These are phyloP conservation scores for Scleroderma bovista DNA, from an alignment of 768 basidiomycete species.

Conservation along the genomic window DNA sequence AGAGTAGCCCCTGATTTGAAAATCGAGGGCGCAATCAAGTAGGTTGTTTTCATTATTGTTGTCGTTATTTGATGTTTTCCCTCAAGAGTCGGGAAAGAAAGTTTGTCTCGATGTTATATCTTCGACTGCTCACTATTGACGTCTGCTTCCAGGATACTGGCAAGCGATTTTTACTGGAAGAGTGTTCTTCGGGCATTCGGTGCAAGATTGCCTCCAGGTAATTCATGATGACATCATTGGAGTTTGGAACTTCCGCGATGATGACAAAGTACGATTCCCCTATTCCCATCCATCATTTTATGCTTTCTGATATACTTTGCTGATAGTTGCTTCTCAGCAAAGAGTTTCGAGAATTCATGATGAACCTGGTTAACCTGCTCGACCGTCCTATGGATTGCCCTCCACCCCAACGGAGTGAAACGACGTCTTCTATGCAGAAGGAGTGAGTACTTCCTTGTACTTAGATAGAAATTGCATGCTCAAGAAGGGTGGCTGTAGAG, in stretches of 20 bases:
- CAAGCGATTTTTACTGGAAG: conserved; percentile 5
- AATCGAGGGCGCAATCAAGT: conserved; percentile 3
- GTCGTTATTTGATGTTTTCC: not conserved
- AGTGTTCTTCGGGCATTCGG: conserved; percentile 5
- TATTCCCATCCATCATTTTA: not conserved
- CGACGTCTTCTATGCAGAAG: not conserved
- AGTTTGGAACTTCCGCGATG: conserved; percentile 17
- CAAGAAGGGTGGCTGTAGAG: too few relatives aligned
- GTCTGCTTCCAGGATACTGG: conserved; percentile 15
- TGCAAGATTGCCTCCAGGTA: conserved; percentile 9
- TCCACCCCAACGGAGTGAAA: not conserved
- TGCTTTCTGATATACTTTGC: not conserved
- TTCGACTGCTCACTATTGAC: not conserved
- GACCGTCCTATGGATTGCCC: not conserved
- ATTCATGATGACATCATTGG: conserved; percentile 16
- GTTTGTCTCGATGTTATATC: not conserved
- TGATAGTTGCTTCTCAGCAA: not conserved
- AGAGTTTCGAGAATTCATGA: not conserved
- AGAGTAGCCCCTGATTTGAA: not conserved
- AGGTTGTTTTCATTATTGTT: not conserved
- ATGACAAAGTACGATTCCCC: too few relatives aligned
- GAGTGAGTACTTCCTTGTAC: not conserved
- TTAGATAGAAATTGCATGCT: not conserved
- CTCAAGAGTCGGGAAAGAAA: not conserved
- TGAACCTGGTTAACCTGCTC: not conserved